Base-by-base conservation (phyloP, 306 rosid species). In the Ziziphus jujuba region DNA sequence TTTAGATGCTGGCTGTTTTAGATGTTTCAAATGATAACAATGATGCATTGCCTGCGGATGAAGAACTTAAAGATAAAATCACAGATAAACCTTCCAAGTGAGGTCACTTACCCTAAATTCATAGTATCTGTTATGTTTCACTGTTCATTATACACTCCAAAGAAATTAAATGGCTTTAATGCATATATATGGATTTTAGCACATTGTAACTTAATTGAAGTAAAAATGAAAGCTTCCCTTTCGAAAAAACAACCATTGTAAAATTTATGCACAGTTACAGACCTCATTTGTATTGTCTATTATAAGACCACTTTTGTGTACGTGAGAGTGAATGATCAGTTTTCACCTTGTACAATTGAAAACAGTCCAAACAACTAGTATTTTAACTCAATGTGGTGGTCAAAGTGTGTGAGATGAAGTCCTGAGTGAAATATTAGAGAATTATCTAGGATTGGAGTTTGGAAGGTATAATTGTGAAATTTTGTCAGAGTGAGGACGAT, bases 51-150 rank as follows among this genome's bases (percentile, higher is more conserved):
- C 68, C 82, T 58, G 63, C 31, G 7, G 56, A 75, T 55, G 78
- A 65, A 72, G 81, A 80, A 67, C 34, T 75, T 20, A 52, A 72
- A 73, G 69, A 75, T 63, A 67, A 65, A 63, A 76, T 64, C 75
- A 68, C 78, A 36, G 63, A 36, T 28, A 80, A 81, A 64, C 61
- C 59, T 72, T 74, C 82, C 73, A 65, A 61, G 88, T 88, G 78
- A 87, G 89, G 59, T 33, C 65, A 52, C 56, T 60, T 61, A 33
- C 44, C 44, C 35, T 23, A 15, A 3, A 6, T 50, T 50, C 9
- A 16, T 58, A 14, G n/a, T n/a, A 38, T 35, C 17, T 36, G 21
- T 55, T 5, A 21, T 4, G 7, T 23, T 52, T 43, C 5, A 11
- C 61, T 7, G 3, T 54, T 49, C 40, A 13, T 21, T 2, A 28